Evolutionary conservation across 2,329 filamentous ascomycete species (phyloP).

Genomic region (Coniella vitis): DNA sequence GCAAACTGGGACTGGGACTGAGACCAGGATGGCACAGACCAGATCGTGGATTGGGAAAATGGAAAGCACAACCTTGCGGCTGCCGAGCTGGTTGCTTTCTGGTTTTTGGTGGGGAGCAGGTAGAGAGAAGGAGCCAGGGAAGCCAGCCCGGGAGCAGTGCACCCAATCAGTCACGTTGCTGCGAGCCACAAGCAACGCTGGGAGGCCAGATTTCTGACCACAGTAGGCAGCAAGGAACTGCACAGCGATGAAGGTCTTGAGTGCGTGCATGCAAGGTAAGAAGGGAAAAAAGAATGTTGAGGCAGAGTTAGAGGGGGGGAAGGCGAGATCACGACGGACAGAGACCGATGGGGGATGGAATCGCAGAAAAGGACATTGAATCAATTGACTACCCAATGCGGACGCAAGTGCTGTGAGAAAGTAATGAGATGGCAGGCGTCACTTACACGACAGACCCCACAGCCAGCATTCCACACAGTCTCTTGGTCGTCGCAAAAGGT

Average conservation of each 20-base stretch:
- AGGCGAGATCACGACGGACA: too few relatives aligned
- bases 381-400: not conserved
- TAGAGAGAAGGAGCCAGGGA: not conserved
- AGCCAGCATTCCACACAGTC: slow-evolving; percentile 2
- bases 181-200: not conserved
- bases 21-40: slow-evolving; percentile 14
- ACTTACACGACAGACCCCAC: slow-evolving; percentile 1
- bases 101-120: slow-evolving; percentile 1
- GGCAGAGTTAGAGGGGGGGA: too few relatives aligned
- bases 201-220: slow-evolving; percentile 4
- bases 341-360: not conserved
- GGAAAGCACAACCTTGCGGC: slow-evolving; percentile 1
- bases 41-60: not conserved
- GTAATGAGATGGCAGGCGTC: not conserved
- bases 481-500: not conserved
- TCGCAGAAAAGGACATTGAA: not conserved
- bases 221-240: too few relatives aligned
- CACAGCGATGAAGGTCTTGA: too few relatives aligned
- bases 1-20: not conserved
- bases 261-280: not conserved
- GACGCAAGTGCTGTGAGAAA: not conserved
- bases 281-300: too few relatives aligned
- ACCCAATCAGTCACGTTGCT: not conserved
- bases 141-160: not conserved
- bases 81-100: not conserved